Evolutionary conservation across 2,329 filamentous ascomycete species (phyloP).

Genomic region (Colletotrichum noveboracense): DNA sequence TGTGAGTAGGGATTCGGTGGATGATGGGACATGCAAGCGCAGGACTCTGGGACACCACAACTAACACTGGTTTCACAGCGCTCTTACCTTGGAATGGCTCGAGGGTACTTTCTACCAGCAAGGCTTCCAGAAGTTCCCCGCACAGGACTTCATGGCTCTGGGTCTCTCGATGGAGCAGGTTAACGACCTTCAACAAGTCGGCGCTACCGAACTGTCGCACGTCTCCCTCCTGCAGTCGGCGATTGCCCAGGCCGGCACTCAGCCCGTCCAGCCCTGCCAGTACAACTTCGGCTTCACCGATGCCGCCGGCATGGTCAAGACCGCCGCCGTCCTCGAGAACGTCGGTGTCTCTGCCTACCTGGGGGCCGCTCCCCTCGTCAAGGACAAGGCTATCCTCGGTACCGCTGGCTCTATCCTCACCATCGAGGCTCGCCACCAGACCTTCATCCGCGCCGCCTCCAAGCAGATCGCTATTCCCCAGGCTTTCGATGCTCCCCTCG

Average conservation of each 20-base stretch:
- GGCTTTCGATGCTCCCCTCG: slow-evolving; percentile 74
- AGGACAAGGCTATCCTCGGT: slow-evolving; percentile 63
- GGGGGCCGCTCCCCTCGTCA: slow-evolving; percentile 71
- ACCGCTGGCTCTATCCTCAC: slow-evolving; percentile 75
- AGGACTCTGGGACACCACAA: not conserved
- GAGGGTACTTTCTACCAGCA: slow-evolving; percentile 76
- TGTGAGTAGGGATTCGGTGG: slow-evolving; percentile 46
- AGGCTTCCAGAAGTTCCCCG: slow-evolving; percentile 71
- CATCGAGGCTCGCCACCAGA: slow-evolving; percentile 76
- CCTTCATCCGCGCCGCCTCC: slow-evolving; percentile 69
- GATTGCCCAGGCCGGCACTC: slow-evolving; percentile 65
- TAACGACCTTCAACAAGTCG: slow-evolving; percentile 39
- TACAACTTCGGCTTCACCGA: slow-evolving; percentile 77
- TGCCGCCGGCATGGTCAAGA: slow-evolving; percentile 70
- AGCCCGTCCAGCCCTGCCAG: slow-evolving; percentile 71
- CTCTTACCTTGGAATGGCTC: slow-evolving; percentile 76
- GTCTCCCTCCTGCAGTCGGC: slow-evolving; percentile 64
- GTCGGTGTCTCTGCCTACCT: slow-evolving; percentile 78
- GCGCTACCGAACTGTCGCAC: slow-evolving; percentile 44
- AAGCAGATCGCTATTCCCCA: slow-evolving; percentile 66
- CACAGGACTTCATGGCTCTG: slow-evolving; percentile 67
- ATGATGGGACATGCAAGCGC: not conserved
- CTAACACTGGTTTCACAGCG: slow-evolving; percentile 44
- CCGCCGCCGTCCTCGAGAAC: slow-evolving; percentile 73
- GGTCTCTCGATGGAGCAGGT: slow-evolving; percentile 62